Evolutionary conservation across 148 eudicot genomes (phyloP).

Genomic region (Mesembryanthemum crystallinum): DNA sequence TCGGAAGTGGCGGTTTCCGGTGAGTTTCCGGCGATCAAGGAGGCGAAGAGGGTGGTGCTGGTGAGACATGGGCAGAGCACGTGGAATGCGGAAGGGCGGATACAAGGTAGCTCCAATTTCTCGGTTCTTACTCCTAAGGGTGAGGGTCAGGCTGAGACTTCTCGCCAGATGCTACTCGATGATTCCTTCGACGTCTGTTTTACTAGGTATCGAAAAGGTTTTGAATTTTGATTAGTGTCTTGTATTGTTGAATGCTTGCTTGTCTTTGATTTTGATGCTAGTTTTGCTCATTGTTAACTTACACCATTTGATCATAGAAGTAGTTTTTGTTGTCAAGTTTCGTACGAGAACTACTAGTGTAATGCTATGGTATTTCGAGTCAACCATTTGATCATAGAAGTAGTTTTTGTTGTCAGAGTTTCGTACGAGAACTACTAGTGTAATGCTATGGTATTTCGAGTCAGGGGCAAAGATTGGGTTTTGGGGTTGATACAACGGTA

Average conservation of each 20-base stretch:
- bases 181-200: conserved; percentile 85
- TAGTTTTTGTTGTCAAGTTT: too few relatives aligned
- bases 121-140: conserved; percentile 78
- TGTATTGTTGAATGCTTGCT: not conserved
- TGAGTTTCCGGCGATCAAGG: conserved; percentile 52
- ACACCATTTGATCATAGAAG: too few relatives aligned
- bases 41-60: conserved; percentile 78
- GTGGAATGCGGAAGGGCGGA: conserved; percentile 96
- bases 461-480: not conserved
- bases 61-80: conserved; percentile 99
- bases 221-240: not conserved
- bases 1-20: not conserved
- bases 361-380: too few relatives aligned
- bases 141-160: conserved; percentile 84
- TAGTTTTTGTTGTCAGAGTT: too few relatives aligned
- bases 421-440: too few relatives aligned
- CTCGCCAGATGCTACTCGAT: conserved; percentile 73
- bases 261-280: not conserved
- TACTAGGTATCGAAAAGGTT: conserved; percentile 44
- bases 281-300: too few relatives aligned
- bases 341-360: too few relatives aligned
- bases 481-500: not conserved
- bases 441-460: not conserved
- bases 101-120: conserved; percentile 91
- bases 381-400: too few relatives aligned